phyloP scores from a whole-genome alignment of 2,329 filamentous ascomycete species.

The Remersonia thermophila region DNA sequence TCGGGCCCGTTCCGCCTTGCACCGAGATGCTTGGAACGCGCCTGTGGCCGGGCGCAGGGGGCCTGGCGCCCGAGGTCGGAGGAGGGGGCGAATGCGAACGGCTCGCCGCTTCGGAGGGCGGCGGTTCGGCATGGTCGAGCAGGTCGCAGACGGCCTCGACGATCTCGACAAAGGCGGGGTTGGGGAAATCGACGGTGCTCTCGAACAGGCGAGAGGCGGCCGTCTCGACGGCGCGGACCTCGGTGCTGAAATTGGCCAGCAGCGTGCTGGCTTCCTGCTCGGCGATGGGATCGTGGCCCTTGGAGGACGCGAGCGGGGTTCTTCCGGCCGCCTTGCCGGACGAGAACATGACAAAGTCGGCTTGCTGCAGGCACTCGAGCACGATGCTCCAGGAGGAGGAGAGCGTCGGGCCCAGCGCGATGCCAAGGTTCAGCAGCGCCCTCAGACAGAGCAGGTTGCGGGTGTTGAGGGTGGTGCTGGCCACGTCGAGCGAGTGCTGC shows the following conservation, averaged over 20 bases:
- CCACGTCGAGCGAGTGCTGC: slow-evolving; percentile 45
- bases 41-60: slow-evolving; percentile 28
- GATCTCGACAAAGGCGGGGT: slow-evolving; percentile 66
- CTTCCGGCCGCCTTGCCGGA: slow-evolving; percentile 43
- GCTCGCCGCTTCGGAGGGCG: slow-evolving; percentile 20
- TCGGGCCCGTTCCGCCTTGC: slow-evolving; percentile 34
- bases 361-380: slow-evolving; percentile 82
- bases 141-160: slow-evolving; percentile 64
- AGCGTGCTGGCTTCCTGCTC: slow-evolving; percentile 40
- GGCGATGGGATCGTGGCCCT: slow-evolving; percentile 33
- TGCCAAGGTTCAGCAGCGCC: slow-evolving; percentile 87
- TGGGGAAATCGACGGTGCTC: slow-evolving; percentile 83
- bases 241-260: slow-evolving; percentile 58
- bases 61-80: slow-evolving; percentile 21
- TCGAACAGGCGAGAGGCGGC: slow-evolving; percentile 80
- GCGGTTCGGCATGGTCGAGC: slow-evolving; percentile 35
- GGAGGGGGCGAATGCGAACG: slow-evolving; percentile 27
- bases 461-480: slow-evolving; percentile 55
- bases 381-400: slow-evolving; percentile 81
- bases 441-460: slow-evolving; percentile 82
- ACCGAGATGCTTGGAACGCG: slow-evolving; percentile 36
- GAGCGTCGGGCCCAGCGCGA: slow-evolving; percentile 81
- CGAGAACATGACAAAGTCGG: slow-evolving; percentile 71
- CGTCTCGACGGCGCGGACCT: slow-evolving; percentile 79
- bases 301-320: slow-evolving; percentile 32